Evolutionary conservation across 2,329 filamentous ascomycete genomes (phyloP), one percentile per base, ranked within the genome.

Genomic region (Alternaria solani): DNA sequence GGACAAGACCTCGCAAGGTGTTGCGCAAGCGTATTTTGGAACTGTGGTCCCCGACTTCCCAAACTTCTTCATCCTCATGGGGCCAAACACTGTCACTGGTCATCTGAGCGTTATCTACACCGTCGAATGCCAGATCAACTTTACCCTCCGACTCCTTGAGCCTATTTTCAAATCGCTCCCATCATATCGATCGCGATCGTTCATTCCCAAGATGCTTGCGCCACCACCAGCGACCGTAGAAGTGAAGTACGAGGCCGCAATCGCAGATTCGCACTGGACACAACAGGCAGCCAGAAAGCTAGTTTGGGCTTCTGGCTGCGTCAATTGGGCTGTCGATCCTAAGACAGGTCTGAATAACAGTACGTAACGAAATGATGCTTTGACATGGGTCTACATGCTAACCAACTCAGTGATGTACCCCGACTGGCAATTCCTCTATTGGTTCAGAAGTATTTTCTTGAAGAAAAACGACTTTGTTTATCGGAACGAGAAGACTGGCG

Each of bases 121-220:
- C 0, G 80, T 81, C 1, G 83, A 85, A 65, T 85, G 83, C 63
- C 82, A 85, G 58, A 83, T 85, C 54, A 84, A 84, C 67, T 83
- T 83, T 61, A 75, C 75, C 18, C 68, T 82, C 7, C 76, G 80
- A 7, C 69, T 82, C 0, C 73, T 85, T 12, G 64, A 63, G 0
- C 82, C 83, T 0, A 75, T 85, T 34, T 64, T 83, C 26, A 61
- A 70, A 5, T 63, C 70, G 16, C 55, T 79, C 52, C 67, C 72
- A n/a, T 63, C 66, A 1, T 73, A 70, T 46, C 70, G 65, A 16
- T 75, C 61, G 1, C 57, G 23, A 2, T 66, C 74, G 20, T 61
- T 74, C 38, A 36, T 68, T n/a, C 66, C 72, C 7, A 26, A 61
- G 14, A 39, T 77, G 28, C 60, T 73, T 26, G 25, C 58, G 8